Base-by-base conservation (phyloP, 495 filamentous ascomycete genomes). In the Penicillium bovifimosum region DNA sequence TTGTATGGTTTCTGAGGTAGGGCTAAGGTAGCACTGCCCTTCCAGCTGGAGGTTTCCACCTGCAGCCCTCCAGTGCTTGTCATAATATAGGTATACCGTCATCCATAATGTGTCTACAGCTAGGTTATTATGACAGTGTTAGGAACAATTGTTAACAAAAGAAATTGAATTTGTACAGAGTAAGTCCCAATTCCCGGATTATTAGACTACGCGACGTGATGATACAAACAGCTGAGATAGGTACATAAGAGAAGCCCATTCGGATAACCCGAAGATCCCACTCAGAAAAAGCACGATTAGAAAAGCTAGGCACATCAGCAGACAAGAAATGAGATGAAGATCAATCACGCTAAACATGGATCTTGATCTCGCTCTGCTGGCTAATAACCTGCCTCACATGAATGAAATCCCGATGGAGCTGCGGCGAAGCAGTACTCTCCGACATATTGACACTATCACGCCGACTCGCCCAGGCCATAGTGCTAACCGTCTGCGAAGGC, bases 381-480 rank as follows among this genome's bases (percentile, higher is more conserved):
- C 54, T 61, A 24, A 75, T 72, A 1, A 71, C 64, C 33, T 72
- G 70, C 48, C 68, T 68, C 8, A 75, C 63, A 24, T 65, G 65
- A 46, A 75, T 75, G 32, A 63, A 66, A 9, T 63, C 58, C 14
- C 52, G 56, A 7, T 11, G 49, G 5, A 6, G 27, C 17, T 28
- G n/a, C 11, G 51, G 41, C 1, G 53, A 45, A 27, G 14, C 16
- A n/a, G 58, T 41, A 1, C 45, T 33, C 6, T 27, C n/a, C 0
- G 47, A 47, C 11, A 60, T 35, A 17, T 71, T 69, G 13, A 53
- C 51, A 39, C 66, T 70, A 0, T 46, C 50, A 11, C 59, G 59
- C 16, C 50, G 54, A 27, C 63, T 68, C 0, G 70, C 72, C 72
- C 72, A 75, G 0, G 72, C 72, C 54, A 55, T 75, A 2, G 72